Evolutionary conservation across 768 basidiomycete genomes (phyloP).

Genomic region (Polyporus arcularius): DNA sequence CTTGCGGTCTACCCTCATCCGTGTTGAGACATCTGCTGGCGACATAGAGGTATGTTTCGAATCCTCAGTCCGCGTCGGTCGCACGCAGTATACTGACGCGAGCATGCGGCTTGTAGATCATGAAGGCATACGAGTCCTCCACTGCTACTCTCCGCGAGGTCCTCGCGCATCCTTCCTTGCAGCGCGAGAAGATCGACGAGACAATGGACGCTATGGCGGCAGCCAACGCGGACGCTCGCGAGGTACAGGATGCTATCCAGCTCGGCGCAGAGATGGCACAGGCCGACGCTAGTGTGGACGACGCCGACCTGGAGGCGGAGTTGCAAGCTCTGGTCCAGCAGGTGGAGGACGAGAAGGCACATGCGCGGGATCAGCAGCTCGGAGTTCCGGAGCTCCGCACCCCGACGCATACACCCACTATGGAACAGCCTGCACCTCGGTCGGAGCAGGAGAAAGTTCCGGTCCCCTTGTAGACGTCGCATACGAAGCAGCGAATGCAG

Average conservation of each 20-base stretch:
- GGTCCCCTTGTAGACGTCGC: not conserved
- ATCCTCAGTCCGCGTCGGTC: not conserved
- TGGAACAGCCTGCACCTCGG: not conserved
- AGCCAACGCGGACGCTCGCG: slow-evolving; percentile 78
- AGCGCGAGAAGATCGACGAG: slow-evolving; percentile 75
- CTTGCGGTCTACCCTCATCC: slow-evolving; percentile 72
- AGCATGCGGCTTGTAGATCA: slow-evolving; percentile 57
- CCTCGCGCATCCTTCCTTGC: slow-evolving; percentile 77
- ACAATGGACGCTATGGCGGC: slow-evolving; percentile 89
- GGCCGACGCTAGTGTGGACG: slow-evolving; percentile 45
- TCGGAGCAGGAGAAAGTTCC: slow-evolving; percentile 4
- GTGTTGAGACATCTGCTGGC: slow-evolving; percentile 86
- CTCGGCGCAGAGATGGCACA: slow-evolving; percentile 65
- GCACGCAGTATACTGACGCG: not conserved
- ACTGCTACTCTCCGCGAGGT: slow-evolving; percentile 75
- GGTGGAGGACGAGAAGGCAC: slow-evolving; percentile 36
- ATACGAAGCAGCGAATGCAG: no score
- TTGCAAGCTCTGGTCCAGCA: slow-evolving; percentile 56
- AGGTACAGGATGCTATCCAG: slow-evolving; percentile 78
- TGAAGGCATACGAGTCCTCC: slow-evolving; percentile 84
- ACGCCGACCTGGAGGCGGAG: slow-evolving; percentile 66
- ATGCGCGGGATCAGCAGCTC: slow-evolving; percentile 14
- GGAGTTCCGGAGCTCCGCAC: slow-evolving; percentile 4
- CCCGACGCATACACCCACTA: slow-evolving; percentile 7
- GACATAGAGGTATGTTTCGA: slow-evolving; percentile 71